Evolutionary conservation across 176 grass and related monocot species (phyloP), one percentile per base, ranked within the genome.

Genomic region (Oryza nivara): DNA sequence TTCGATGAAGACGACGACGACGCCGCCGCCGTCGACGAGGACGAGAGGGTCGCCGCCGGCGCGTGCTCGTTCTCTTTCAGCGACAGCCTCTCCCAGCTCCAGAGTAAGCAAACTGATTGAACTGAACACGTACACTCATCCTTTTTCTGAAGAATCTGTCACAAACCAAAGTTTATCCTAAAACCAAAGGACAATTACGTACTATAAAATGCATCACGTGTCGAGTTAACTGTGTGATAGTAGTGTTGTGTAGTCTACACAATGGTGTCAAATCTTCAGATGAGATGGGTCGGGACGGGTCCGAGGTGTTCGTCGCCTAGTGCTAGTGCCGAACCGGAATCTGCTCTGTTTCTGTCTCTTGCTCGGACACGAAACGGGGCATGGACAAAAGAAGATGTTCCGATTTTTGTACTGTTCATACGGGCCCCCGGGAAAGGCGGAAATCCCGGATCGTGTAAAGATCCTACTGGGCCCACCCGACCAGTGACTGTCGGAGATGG

Each of bases 81-180:
- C 2, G 84, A 80, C 20, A 83, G 73, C 70, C 68, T 83, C 36
- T 79, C 65, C 9, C 78, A 66, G 36, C 75, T 92, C 1, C 84
- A 88, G 46, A 73, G 92, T 94, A 88, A 86, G 92, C 17, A 58
- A 36, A 36, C 35, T 36, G 35, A 36, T 36, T 36, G 35, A 36
- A 14, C 19, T 9, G 5, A 58, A 3, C 5, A 58, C n/a, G n/a
- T n/a, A n/a, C 5, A 58, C 19, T 65, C 4, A 4, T 12, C 41
- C 3, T 30, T 4, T 47, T 6, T 1, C 7, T 20, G 19, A 58
- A 58, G 13, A 58, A 8, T 58, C 17, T 58, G 19, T 58, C 54
- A 20, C 3, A 20, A 58, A 58, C 54, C 19, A n/a, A n/a, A 58
- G 17, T 58, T 58, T 58, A 58, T 58, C 54, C 17, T n/a, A 58